Evolutionary conservation across 2,329 filamentous ascomycete genomes (phyloP).

Genomic region (Neospermospora avenae): DNA sequence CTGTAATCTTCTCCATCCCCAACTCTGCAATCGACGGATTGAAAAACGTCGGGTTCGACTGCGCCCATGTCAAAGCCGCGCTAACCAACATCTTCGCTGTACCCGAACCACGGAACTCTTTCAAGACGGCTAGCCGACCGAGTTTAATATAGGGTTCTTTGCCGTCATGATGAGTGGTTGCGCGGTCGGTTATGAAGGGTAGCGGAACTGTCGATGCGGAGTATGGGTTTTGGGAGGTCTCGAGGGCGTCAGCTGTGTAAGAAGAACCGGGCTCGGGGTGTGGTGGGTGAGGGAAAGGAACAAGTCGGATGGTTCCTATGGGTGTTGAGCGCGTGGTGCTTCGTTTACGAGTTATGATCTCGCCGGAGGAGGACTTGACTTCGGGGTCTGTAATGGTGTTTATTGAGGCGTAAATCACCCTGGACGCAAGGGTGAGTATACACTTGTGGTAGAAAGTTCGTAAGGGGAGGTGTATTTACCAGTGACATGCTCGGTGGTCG

Average conservation of each 20-base stretch:
- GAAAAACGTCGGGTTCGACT: slow-evolving; percentile 54
- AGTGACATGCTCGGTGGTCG: slow-evolving; percentile 77
- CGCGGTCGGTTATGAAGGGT: slow-evolving; percentile 24
- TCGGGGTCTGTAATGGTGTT: slow-evolving; percentile 45
- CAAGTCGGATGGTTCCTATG: slow-evolving; percentile 49
- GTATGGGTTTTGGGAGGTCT: slow-evolving; percentile 7
- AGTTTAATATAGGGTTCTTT: slow-evolving; percentile 79
- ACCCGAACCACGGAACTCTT: slow-evolving; percentile 61
- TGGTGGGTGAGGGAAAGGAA: slow-evolving; percentile 50
- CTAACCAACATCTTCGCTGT: slow-evolving; percentile 66
- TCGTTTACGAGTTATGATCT: slow-evolving; percentile 41
- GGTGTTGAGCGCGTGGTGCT: slow-evolving; percentile 39
- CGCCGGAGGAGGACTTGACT: slow-evolving; percentile 42
- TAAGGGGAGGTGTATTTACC: slow-evolving; percentile 46
- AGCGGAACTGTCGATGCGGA: slow-evolving; percentile 7
- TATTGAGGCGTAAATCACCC: slow-evolving; percentile 63
- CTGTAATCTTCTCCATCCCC: slow-evolving; percentile 43
- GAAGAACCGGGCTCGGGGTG: slow-evolving; percentile 52
- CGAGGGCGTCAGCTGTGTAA: slow-evolving; percentile 24
- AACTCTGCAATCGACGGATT: slow-evolving; percentile 41
- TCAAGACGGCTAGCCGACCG: slow-evolving; percentile 70
- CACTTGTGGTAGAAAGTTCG: not conserved
- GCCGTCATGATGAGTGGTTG: slow-evolving; percentile 54
- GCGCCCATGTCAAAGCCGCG: slow-evolving; percentile 65
- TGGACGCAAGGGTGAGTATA: slow-evolving; percentile 6